Conservation (phyloP, 768 basidiomycete genomes). For the Phlebiopsis gigantea region DNA sequence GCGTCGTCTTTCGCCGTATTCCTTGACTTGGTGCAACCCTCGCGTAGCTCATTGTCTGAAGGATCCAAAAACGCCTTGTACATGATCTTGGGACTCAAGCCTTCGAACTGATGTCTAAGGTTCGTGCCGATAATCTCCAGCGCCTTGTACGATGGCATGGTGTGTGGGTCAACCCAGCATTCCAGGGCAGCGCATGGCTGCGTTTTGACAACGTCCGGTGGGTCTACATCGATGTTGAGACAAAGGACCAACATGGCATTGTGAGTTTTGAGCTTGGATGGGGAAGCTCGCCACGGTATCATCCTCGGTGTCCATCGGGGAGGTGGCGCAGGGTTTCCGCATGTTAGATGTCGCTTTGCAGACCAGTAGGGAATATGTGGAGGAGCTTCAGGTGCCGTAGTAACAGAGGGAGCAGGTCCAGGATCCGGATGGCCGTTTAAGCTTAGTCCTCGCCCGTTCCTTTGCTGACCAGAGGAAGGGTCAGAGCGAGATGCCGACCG, state of each 20-base stretch:
- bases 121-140: slow-evolving; percentile 91
- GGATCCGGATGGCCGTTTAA: slow-evolving; percentile 25
- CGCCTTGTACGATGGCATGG: slow-evolving; percentile 88
- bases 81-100: slow-evolving; percentile 86
- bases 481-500: slow-evolving; percentile 26
- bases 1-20: slow-evolving; percentile 92
- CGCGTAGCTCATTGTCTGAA: slow-evolving; percentile 87
- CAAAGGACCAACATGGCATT: slow-evolving; percentile 88
- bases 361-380: slow-evolving; percentile 80
- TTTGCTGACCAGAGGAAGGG: slow-evolving; percentile 17
- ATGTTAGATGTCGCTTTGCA: slow-evolving; percentile 85
- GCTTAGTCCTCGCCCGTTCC: background rate
- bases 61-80: slow-evolving; percentile 96
- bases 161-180: slow-evolving; percentile 96
- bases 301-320: slow-evolving; percentile 62
- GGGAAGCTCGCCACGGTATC: slow-evolving; percentile 75
- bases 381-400: slow-evolving; percentile 32
- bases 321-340: slow-evolving; percentile 76
- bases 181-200: slow-evolving; percentile 92
- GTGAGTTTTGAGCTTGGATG: slow-evolving; percentile 86
- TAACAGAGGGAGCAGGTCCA: slow-evolving; percentile 23
- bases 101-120: slow-evolving; percentile 93
- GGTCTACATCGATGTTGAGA: slow-evolving; percentile 95
- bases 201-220: slow-evolving; percentile 96
- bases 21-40: slow-evolving; percentile 77